phyloP scores from a whole-genome alignment of 208 protist genomes.

The Herpetomonas tarakana region DNA sequence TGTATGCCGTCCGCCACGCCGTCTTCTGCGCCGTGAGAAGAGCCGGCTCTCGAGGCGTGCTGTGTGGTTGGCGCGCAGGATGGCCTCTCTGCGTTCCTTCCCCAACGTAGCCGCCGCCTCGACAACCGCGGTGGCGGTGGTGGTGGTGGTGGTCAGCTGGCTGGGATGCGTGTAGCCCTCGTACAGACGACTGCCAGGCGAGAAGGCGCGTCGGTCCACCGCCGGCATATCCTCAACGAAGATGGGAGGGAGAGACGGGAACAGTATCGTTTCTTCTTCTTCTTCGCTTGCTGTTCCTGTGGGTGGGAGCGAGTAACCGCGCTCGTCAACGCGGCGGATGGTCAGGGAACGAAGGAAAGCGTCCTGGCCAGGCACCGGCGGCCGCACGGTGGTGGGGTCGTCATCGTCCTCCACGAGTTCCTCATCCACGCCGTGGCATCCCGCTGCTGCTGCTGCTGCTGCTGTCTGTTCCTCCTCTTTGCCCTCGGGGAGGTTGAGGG shows the following conservation, averaged over 20 bases:
- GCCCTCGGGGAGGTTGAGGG: too few relatives aligned
- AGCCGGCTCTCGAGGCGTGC: neutral
- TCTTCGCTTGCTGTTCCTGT: neutral
- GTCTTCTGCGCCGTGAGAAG: slow-evolving; percentile 3
- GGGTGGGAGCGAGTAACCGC: neutral
- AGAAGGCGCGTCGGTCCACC: slow-evolving; percentile 13
- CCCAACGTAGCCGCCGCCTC: neutral
- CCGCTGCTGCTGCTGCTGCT: too few relatives aligned
- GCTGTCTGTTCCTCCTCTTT: too few relatives aligned
- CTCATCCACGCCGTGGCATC: too few relatives aligned
- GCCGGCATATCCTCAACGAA: slow-evolving; percentile 19
- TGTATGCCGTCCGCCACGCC: too few relatives aligned
- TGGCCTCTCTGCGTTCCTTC: neutral
- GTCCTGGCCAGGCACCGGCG: neutral
- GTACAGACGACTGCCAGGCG: slow-evolving; percentile 8
- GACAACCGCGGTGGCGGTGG: too few relatives aligned
- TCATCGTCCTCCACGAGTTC: too few relatives aligned
- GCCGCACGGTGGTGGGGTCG: too few relatives aligned
- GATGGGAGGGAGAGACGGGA: too few relatives aligned
- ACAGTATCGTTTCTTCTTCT: too few relatives aligned
- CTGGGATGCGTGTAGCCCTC: slow-evolving; percentile 10
- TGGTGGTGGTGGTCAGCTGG: neutral
- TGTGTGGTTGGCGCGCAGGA: neutral
- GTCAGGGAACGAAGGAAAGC: neutral
- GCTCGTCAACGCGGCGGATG: neutral